These are phyloP conservation scores for Coemansia sp. DNA, from an alignment of 192 early-diverging fungal species.

Conservation along the genomic window DNA sequence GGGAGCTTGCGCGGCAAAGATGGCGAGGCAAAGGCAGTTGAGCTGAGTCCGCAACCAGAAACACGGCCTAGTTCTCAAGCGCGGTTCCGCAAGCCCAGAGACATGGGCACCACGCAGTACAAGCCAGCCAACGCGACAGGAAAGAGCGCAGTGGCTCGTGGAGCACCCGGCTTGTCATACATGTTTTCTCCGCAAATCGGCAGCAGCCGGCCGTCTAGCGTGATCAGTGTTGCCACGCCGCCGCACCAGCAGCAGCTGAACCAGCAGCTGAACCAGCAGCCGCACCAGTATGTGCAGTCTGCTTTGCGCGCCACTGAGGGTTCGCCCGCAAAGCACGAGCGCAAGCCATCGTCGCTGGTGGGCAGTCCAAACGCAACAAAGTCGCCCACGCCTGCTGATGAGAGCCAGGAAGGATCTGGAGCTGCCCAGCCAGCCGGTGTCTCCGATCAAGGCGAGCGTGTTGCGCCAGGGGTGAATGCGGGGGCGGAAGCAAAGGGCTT, in stretches of 20 bases:
- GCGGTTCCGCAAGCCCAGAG: constrained; percentile 16
- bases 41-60: constrained; percentile 16
- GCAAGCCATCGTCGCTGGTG: background rate
- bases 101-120: constrained; percentile 47
- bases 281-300: constrained; percentile 9
- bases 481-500: background rate
- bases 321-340: background rate
- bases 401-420: background rate
- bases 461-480: background rate
- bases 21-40: constrained; percentile 15
- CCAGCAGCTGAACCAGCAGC: constrained; percentile 6
- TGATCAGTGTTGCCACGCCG: constrained; percentile 27
- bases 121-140: constrained; percentile 32
- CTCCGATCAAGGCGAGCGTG: background rate
- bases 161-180: constrained; percentile 53
- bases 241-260: constrained; percentile 4
- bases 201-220: constrained; percentile 47
- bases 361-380: constrained; percentile 10
- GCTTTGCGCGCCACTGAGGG: background rate
- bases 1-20: constrained; percentile 15
- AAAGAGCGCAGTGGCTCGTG: constrained; percentile 41
- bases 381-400: background rate
- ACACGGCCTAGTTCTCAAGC: constrained; percentile 31
- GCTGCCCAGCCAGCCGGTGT: background rate
- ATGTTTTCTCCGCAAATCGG: constrained; percentile 50